These are phyloP conservation scores for Stagonosporopsis tanaceti DNA, from an alignment of 2,329 filamentous ascomycete genomes.

Conservation along the genomic window DNA sequence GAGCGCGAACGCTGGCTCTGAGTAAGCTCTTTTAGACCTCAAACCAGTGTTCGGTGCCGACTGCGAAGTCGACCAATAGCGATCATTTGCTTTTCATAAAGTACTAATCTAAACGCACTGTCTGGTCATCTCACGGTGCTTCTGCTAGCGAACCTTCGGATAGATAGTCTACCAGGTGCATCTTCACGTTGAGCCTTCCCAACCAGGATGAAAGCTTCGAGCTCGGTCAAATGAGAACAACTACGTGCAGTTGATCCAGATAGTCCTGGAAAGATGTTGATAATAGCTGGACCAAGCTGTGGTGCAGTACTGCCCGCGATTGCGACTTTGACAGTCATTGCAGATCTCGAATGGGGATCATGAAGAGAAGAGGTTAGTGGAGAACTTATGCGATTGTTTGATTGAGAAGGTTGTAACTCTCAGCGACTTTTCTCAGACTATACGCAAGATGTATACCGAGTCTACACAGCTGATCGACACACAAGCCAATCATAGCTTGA, in stretches of 20 bases:
- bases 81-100: not conserved
- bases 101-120: not conserved
- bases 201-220: constrained; percentile 19
- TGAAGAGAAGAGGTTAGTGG: not conserved
- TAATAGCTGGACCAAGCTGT: constrained; percentile 35
- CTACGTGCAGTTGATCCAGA: constrained; percentile 29
- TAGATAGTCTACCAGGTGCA: not conserved
- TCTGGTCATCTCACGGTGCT: not conserved
- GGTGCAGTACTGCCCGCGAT: constrained; percentile 40
- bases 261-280: constrained; percentile 31
- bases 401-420: not conserved
- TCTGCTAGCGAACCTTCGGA: not conserved
- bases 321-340: constrained; percentile 32
- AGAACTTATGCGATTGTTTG: not conserved
- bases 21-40: constrained; percentile 56
- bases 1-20: constrained; percentile 58
- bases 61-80: constrained; percentile 29
- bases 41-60: constrained; percentile 29
- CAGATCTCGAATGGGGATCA: not conserved
- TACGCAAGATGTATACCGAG: not conserved
- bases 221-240: constrained; percentile 41
- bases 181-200: constrained; percentile 1
- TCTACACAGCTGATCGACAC: not conserved
- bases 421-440: not conserved
- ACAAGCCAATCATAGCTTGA: not conserved